Base-by-base conservation (phyloP, 2,329 filamentous ascomycete species). In the Chaetomium strumarium region DNA sequence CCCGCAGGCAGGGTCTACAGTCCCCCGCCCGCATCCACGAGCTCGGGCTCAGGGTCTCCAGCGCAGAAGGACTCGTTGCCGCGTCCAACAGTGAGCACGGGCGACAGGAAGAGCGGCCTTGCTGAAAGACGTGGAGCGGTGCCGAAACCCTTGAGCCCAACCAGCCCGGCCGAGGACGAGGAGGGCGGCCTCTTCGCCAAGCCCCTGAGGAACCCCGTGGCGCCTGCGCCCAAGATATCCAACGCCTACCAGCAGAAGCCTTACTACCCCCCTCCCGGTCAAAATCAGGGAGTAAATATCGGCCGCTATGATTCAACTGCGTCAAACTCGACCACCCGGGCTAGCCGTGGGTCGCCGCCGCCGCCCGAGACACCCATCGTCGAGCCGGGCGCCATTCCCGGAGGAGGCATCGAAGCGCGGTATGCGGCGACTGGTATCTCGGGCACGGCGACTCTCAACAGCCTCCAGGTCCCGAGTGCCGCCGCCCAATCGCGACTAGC, bases 381-480 rank as follows among this genome's bases (percentile, higher is more conserved):
- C 30, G 87, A 86, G 38, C 88, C 86, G 1, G 83, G 81, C 16
- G 76, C 75, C 49, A 76, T 83, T n/a, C 82, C 85, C 2, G 83
- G 83, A 49, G 89, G 87, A 38, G 89, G 88, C 51, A 96, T 96
- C 62, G 91, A 96, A 67, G 88, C 90, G 46, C 83, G 90, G 51
- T 96, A 95, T 76, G 91, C 91, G 2, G 90, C 90, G 3, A 87
- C 90, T 29, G 91, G 91, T 34, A 96, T 96, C 58, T 88, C 90
- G 2, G 91, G 90, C 2, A 86, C 88, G 0, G 86, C 85, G 2
- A 95, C 90, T 2, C 74, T 96, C 47, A 92, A 81, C 63, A 88
- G 83, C 60, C 75, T 96, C 29, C 79, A 76, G 51, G 71, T 68
- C 2, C 71, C 91, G 61, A 95, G 86, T 66, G 84, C 88, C 14